These are phyloP conservation scores for Knufia fluminis DNA, from an alignment of 2,329 filamentous ascomycete genomes.

Conservation along the genomic window DNA sequence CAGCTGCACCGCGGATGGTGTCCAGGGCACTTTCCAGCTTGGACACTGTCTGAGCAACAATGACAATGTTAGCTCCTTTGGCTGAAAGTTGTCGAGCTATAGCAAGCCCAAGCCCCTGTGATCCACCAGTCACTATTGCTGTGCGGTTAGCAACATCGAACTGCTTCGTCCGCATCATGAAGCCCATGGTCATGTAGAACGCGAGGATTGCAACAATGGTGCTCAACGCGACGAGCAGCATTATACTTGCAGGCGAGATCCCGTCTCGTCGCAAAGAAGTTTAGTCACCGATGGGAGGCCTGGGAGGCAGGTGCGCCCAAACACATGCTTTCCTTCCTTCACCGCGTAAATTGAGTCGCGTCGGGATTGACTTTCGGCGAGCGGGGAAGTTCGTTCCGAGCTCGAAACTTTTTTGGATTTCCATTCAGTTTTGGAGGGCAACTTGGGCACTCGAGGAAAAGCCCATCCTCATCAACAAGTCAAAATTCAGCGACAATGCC, in stretches of 20 bases:
- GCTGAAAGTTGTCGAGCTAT: constrained; percentile 64
- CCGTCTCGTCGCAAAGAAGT: no score
- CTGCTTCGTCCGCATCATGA: constrained; percentile 50
- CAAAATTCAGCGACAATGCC: constrained; percentile 38
- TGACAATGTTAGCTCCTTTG: constrained; percentile 77
- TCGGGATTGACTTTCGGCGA: neutral
- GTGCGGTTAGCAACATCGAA: constrained; percentile 84
- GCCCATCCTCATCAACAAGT: constrained; percentile 11
- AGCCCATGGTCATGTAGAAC: constrained; percentile 26
- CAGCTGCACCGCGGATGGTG: constrained; percentile 52
- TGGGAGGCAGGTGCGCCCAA: no score
- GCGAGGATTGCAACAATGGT: constrained; percentile 16
- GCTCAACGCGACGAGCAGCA: constrained; percentile 21
- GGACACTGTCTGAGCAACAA: constrained; percentile 66
- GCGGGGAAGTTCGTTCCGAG: neutral
- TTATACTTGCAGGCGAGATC: neutral
- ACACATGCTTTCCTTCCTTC: neutral
- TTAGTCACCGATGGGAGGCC: no score
- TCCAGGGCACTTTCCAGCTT: constrained; percentile 66
- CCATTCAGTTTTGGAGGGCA: neutral
- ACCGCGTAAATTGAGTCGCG: neutral
- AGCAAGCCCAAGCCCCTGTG: constrained; percentile 80
- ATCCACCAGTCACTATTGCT: constrained; percentile 79
- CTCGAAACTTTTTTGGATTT: neutral
- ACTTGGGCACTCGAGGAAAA: neutral